Evolutionary conservation across 2,329 filamentous ascomycete species (phyloP).

Genomic region (Stachybotrys chartarum): DNA sequence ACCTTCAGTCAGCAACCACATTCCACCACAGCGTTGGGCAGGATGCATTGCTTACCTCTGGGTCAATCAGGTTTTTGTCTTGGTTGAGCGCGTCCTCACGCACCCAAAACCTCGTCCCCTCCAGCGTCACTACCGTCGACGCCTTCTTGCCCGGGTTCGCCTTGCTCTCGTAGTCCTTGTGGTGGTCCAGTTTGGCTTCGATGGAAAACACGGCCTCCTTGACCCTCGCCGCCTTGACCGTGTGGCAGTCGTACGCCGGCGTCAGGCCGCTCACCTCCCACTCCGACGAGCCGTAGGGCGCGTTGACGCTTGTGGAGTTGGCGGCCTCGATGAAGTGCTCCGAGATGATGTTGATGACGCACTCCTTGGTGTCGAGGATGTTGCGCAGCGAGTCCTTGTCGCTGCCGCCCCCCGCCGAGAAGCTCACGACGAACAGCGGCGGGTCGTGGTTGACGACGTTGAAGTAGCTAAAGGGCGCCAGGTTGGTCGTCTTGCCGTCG

Average conservation of each 20-base stretch:
- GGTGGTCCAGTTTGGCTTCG: conserved; percentile 71
- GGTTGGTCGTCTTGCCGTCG: conserved; percentile 60
- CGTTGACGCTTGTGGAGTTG: conserved; percentile 72
- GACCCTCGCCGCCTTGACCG: conserved; percentile 66
- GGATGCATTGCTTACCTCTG: no score
- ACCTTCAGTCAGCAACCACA: no score
- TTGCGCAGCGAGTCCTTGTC: conserved; percentile 79
- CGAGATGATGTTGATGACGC: conserved; percentile 79
- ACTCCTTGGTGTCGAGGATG: conserved; percentile 64
- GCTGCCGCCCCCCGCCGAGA: conserved; percentile 33
- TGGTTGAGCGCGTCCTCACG: conserved; percentile 82
- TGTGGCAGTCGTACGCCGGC: conserved; percentile 53
- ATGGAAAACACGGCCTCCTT: conserved; percentile 77
- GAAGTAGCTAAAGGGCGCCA: conserved; percentile 85
- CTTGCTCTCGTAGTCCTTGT: conserved; percentile 70
- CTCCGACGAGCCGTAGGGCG: conserved; percentile 69
- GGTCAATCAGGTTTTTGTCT: conserved; percentile 66
- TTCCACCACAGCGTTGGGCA: no score
- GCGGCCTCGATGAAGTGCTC: conserved; percentile 84
- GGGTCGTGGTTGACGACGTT: conserved; percentile 81
- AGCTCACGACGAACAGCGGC: conserved; percentile 65
- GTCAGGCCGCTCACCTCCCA: conserved; percentile 75
- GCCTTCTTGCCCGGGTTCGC: conserved; percentile 66
- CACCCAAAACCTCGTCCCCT: conserved; percentile 84
- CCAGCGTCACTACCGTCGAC: conserved; percentile 67